A percentile compares a stretch with the other conserved stretches of the same genome.
Evolutionary conservation across 75 land plant genomes (phyloP).

Genomic region (Cryptomeria japonica): DNA sequence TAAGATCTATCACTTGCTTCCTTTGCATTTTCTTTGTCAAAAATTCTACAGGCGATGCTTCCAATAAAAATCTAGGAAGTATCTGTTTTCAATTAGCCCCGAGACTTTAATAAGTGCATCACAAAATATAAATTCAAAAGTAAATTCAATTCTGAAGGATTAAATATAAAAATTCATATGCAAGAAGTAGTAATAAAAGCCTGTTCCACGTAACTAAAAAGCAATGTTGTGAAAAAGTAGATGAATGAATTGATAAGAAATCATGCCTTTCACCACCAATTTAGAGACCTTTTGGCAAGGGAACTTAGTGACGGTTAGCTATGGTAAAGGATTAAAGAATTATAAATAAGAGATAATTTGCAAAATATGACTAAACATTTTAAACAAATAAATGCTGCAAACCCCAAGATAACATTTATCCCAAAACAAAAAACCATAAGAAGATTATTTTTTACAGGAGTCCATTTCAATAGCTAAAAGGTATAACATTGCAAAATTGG

Average conservation of each 20-base stretch:
- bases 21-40: conserved; percentile 53
- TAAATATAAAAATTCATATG: not conserved
- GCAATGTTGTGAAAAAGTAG: not conserved
- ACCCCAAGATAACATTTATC: not conserved
- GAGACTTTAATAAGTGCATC: conserved; percentile 19
- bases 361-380: not conserved
- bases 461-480: not conserved
- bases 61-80: conserved; percentile 86
- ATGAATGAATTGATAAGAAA: not conserved
- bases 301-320: not conserved
- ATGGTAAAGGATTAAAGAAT: not conserved
- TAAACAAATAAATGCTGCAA: not conserved
- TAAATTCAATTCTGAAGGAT: not conserved
- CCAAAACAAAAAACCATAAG: not conserved
- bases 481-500: not conserved
- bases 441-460: not conserved
- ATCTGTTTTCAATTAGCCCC: conserved; percentile 38
- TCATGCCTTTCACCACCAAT: not conserved
- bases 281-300: not conserved
- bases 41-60: conserved; percentile 63
- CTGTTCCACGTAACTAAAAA: not conserved
- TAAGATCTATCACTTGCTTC: conserved; percentile 63
- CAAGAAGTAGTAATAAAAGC: not conserved
- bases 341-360: not conserved
- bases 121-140: conserved; percentile 11